Evolutionary conservation across 2,329 filamentous ascomycete genomes (phyloP).

Genomic region (Ophiostoma triangulosporum): DNA sequence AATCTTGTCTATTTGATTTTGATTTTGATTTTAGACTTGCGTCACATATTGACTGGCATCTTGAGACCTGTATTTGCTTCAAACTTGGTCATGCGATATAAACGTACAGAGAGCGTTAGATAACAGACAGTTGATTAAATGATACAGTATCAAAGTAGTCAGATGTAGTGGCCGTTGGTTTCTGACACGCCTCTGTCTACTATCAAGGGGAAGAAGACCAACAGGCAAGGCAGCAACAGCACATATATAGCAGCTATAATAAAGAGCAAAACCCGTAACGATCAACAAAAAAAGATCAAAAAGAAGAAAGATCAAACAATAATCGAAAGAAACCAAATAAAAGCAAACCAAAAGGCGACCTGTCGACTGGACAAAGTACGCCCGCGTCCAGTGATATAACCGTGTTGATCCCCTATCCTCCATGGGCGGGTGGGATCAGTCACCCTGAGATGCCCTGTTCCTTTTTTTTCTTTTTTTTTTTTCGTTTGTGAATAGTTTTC

Average conservation of each 20-base stretch:
- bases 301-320: not conserved
- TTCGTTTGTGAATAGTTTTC: not conserved
- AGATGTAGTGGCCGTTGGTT: too few relatives aligned
- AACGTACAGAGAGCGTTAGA: too few relatives aligned
- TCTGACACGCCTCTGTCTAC: too few relatives aligned
- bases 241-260: not conserved
- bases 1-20: not conserved
- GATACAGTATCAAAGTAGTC: too few relatives aligned
- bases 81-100: too few relatives aligned
- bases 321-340: not conserved
- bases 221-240: too few relatives aligned
- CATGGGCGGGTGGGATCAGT: not conserved
- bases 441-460: not conserved
- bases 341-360: not conserved
- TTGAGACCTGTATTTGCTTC: too few relatives aligned
- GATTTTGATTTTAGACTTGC: not conserved
- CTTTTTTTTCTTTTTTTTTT: not conserved
- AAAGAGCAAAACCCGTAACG: not conserved
- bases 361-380: not conserved
- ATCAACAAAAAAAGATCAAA: not conserved
- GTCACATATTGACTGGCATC: too few relatives aligned
- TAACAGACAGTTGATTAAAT: too few relatives aligned
- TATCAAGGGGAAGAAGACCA: too few relatives aligned
- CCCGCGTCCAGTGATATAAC: conserved; percentile 2
- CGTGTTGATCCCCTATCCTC: not conserved